phyloP scores from a whole-genome alignment of 805 yeast species.

The Ogataea thermomethanolica region DNA sequence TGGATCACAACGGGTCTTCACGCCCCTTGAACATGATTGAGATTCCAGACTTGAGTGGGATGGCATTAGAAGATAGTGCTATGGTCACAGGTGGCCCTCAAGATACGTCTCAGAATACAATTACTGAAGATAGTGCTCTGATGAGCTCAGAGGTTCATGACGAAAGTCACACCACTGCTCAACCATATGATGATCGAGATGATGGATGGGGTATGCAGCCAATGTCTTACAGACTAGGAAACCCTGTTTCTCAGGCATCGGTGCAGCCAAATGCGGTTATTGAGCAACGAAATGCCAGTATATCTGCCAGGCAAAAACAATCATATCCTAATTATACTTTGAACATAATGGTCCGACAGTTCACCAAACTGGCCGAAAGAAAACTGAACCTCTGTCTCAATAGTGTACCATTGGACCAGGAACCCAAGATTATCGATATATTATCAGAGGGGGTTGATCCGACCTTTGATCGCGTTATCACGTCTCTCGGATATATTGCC shows the following conservation, averaged over 20 bases:
- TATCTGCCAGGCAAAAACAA: slow-evolving; percentile 43
- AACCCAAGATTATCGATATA: slow-evolving; percentile 75
- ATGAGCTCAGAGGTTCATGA: not conserved
- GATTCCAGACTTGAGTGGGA: slow-evolving; percentile 23
- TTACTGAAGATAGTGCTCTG: not conserved
- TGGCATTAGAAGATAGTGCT: slow-evolving; percentile 4
- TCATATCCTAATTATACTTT: slow-evolving; percentile 77
- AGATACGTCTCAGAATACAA: not conserved
- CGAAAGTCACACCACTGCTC: not conserved
- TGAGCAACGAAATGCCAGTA: slow-evolving; percentile 51
- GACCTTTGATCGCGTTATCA: slow-evolving; percentile 79
- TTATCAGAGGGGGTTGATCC: slow-evolving; percentile 85
- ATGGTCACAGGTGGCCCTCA: not conserved
- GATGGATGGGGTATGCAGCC: slow-evolving; percentile 26
- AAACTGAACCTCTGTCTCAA: slow-evolving; percentile 72
- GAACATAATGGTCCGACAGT: slow-evolving; percentile 92
- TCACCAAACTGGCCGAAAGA: slow-evolving; percentile 89
- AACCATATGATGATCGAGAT: slow-evolving; percentile 6
- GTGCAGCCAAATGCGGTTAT: slow-evolving; percentile 15
- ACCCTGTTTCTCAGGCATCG: slow-evolving; percentile 11
- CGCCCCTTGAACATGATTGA: slow-evolving; percentile 18
- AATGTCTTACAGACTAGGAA: slow-evolving; percentile 27
- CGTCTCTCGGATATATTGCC: slow-evolving; percentile 87
- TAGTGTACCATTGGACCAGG: slow-evolving; percentile 59
- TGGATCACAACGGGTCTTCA: slow-evolving; percentile 1